phyloP scores from a whole-genome alignment of 345 rosid genomes.

The Brassica cretica region DNA sequence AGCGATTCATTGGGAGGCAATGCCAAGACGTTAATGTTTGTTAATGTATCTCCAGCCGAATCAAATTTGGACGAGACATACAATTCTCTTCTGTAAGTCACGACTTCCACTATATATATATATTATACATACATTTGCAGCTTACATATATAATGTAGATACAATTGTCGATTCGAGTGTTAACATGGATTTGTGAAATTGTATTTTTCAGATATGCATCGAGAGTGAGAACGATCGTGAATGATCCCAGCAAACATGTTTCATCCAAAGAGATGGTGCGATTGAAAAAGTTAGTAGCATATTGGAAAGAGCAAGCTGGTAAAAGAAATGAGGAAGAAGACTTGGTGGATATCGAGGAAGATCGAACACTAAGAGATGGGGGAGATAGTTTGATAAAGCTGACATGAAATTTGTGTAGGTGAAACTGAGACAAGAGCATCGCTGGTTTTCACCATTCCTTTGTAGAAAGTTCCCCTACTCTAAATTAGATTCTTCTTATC shows the following conservation, averaged over 20 bases:
- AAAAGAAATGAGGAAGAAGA: constrained; percentile 74
- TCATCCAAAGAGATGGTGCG: constrained; percentile 85
- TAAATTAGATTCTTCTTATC: background rate
- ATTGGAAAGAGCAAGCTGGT: constrained; percentile 95
- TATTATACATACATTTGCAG: background rate
- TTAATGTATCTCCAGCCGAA: constrained; percentile 86
- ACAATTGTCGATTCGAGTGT: background rate
- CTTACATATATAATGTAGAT: background rate
- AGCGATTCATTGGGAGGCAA: constrained; percentile 98
- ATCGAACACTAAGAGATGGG: constrained; percentile 49
- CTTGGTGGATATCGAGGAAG: constrained; percentile 78
- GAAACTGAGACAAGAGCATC: background rate
- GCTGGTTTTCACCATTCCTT: constrained; percentile 8
- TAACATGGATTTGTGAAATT: background rate
- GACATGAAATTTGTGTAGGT: constrained; percentile 16
- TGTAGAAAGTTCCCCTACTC: constrained; percentile 24
- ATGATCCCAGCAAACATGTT: constrained; percentile 86
- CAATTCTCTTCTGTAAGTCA: constrained; percentile 76
- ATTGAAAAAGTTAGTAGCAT: constrained; percentile 74
- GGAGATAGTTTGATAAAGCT: constrained; percentile 49
- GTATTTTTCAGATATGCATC: constrained; percentile 71
- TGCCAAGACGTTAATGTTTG: constrained; percentile 97
- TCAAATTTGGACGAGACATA: constrained; percentile 88
- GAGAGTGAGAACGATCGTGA: constrained; percentile 82
- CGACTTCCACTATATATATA: background rate